Evolutionary conservation across 108 stramenopile species (phyloP).

Genomic region (Cyclotella choctawhatcheeana): DNA sequence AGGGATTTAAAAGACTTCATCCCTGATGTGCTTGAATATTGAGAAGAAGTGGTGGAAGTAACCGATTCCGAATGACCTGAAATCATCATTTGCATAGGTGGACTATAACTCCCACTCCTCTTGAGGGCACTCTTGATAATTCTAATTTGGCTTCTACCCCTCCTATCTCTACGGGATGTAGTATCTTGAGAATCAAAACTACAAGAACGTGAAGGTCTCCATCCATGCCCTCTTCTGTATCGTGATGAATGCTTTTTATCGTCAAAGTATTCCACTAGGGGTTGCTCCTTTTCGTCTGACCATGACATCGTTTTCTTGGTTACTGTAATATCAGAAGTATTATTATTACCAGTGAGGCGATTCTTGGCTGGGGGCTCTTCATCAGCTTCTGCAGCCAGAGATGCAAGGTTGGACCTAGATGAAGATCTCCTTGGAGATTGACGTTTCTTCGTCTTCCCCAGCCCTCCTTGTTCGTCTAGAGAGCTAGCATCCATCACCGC

Average conservation of each 20-base stretch:
- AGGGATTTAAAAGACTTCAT: conserved; percentile 45
- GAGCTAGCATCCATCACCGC: conserved; percentile 38
- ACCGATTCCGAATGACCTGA: not conserved
- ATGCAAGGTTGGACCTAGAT: not conserved
- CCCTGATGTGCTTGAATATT: conserved; percentile 1
- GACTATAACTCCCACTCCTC: conserved; percentile 46
- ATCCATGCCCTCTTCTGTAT: conserved; percentile 33
- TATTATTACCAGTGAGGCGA: too few relatives aligned
- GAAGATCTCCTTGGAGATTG: not conserved
- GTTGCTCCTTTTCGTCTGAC: conserved; percentile 75
- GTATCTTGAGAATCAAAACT: conserved; percentile 39
- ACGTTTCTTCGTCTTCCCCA: not conserved
- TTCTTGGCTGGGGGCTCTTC: not conserved
- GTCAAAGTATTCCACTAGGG: conserved; percentile 69
- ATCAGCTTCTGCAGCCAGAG: conserved; percentile 11
- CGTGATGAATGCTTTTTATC: conserved; percentile 30
- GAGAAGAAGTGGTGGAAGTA: conserved; percentile 13
- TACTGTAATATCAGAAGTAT: conserved; percentile 17
- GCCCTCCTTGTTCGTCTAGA: not conserved
- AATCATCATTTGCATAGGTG: conserved; percentile 24
- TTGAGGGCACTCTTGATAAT: conserved; percentile 45
- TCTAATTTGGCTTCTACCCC: conserved; percentile 29
- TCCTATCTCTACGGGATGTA: not conserved
- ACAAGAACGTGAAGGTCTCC: conserved; percentile 20
- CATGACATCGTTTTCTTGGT: conserved; percentile 65